A percentile compares a stretch with the other conserved stretches of the same genome.
phyloP scores from a whole-genome alignment of 2,329 filamentous ascomycete species.

The Epichloe sp. region DNA sequence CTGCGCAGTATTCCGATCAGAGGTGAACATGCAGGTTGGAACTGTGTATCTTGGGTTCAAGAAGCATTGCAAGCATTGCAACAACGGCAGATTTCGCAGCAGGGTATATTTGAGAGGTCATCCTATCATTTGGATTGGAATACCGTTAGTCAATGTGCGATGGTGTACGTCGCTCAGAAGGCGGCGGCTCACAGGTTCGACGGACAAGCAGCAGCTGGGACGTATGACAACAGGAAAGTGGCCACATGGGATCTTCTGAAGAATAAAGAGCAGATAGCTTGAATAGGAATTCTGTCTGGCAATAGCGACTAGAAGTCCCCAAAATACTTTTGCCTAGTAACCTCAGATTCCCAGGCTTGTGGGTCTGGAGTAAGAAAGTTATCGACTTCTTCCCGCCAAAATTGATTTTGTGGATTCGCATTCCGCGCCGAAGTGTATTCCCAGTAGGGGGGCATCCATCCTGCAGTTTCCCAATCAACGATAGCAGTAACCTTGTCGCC shows the following conservation, averaged over 20 bases:
- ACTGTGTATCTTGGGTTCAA: conserved; percentile 29
- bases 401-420: conserved; percentile 8
- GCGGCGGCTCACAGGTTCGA: conserved; percentile 3
- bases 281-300: background rate
- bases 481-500: conserved; percentile 31
- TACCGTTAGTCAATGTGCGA: background rate
- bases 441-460: conserved; percentile 22
- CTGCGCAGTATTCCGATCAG: conserved; percentile 19
- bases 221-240: background rate
- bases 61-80: conserved; percentile 20
- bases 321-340: conserved; percentile 8
- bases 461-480: conserved; percentile 21
- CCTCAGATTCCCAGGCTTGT: conserved; percentile 11
- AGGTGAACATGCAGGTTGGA: conserved; percentile 22
- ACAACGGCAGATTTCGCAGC: background rate
- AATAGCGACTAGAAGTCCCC: conserved; percentile 5
- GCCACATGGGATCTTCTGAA: background rate
- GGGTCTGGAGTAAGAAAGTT: conserved; percentile 7
- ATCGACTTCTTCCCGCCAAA: conserved; percentile 11
- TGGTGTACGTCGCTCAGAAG: conserved; percentile 1
- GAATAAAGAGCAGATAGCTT: background rate
- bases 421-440: conserved; percentile 16
- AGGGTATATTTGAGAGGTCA: background rate
- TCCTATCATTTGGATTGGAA: background rate
- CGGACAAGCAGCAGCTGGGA: background rate